A percentile compares a stretch with the other conserved stretches of the same genome.
phyloP scores from a whole-genome alignment of 2,329 filamentous ascomycete genomes.

The Aureobasidium lini region DNA sequence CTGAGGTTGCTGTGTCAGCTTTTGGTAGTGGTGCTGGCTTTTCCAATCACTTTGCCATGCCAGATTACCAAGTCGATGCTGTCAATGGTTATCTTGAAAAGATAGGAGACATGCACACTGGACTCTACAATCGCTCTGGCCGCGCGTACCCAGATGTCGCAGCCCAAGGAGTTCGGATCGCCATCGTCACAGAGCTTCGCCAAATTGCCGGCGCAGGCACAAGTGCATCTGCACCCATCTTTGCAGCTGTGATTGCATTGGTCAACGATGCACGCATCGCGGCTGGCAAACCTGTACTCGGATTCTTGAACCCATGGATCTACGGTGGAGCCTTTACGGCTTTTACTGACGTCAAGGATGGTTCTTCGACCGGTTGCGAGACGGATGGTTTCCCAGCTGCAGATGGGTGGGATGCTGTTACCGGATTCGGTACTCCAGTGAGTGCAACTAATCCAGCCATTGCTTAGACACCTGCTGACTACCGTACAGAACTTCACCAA shows the following conservation, averaged over 20 bases:
- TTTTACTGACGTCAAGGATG: slow-evolving; percentile 42
- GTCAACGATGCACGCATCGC: slow-evolving; percentile 54
- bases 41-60: slow-evolving; percentile 15
- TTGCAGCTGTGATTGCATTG: slow-evolving; percentile 50
- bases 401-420: slow-evolving; percentile 28
- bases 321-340: slow-evolving; percentile 46
- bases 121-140: slow-evolving; percentile 39
- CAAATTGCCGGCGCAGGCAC: slow-evolving; percentile 41
- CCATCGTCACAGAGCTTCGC: too few relatives aligned
- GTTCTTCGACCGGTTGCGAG: slow-evolving; percentile 28
- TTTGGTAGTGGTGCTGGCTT: neutral
- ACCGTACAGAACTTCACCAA: too few relatives aligned
- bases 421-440: slow-evolving; percentile 22
- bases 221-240: slow-evolving; percentile 48
- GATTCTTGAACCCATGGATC: slow-evolving; percentile 46
- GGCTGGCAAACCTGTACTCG: slow-evolving; percentile 40
- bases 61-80: slow-evolving; percentile 36
- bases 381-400: neutral
- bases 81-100: slow-evolving; percentile 32
- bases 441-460: too few relatives aligned
- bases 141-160: slow-evolving; percentile 42
- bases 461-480: too few relatives aligned
- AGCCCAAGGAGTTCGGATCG: slow-evolving; percentile 46
- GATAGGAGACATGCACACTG: slow-evolving; percentile 28
- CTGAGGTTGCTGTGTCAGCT: neutral